phyloP scores from a whole-genome alignment of 176 grass and related monocot genomes.

The Lolium perenne region DNA sequence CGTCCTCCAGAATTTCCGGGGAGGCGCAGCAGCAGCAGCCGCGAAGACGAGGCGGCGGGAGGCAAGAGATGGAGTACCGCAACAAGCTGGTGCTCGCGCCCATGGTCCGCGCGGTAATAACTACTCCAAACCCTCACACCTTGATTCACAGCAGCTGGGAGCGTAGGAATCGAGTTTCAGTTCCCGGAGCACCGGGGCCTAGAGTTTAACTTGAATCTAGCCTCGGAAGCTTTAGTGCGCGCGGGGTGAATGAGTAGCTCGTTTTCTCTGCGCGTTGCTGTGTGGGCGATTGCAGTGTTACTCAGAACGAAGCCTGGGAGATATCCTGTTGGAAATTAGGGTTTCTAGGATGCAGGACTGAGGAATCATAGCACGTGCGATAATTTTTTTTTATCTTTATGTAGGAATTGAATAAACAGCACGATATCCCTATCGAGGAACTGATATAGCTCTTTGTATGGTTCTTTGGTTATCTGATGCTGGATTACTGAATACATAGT shows the following conservation, averaged over 20 bases:
- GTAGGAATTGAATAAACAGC: not conserved
- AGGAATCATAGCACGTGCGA: not conserved
- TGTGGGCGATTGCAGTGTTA: not conserved
- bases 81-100: constrained; percentile 86
- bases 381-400: not conserved
- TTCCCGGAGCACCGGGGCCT: not conserved
- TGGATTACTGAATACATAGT: not conserved
- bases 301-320: not conserved
- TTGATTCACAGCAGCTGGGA: constrained; percentile 4
- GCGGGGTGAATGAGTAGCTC: not conserved
- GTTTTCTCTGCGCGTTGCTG: not conserved
- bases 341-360: not conserved
- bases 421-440: not conserved
- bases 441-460: not conserved
- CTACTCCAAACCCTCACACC: constrained; percentile 10
- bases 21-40: not conserved
- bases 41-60: not conserved
- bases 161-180: constrained; percentile 11
- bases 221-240: not conserved
- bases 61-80: constrained; percentile 67
- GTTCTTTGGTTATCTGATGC: not conserved
- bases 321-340: not conserved
- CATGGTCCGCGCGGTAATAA: constrained; percentile 95
- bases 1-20: constrained; percentile 39
- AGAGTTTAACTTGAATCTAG: not conserved